Evolutionary conservation across 1,284 basidiomycete genomes (phyloP), one percentile per base, ranked within the genome.

Genomic region (Pascua sp.): DNA sequence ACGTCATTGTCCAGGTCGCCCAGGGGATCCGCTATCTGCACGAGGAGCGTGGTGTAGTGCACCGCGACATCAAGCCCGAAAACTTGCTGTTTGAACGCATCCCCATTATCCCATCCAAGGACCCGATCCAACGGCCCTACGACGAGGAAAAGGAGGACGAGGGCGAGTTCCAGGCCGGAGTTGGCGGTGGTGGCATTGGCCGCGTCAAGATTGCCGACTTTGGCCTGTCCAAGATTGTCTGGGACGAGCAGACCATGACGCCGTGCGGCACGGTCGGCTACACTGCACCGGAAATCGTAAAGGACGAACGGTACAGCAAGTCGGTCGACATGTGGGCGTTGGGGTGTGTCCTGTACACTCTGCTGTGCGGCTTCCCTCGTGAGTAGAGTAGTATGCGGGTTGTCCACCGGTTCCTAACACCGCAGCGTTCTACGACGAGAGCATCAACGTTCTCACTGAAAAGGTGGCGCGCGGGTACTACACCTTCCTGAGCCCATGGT

Each of bases 251-350:
- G 77, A 99, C 96, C 11, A 96, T 93, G 89, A 99, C 96, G 32
- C 96, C 96, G 17, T 99, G 96, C 71, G 96, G 96, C 38, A 99
- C 96, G 1, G 95, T 98, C 36, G 96, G 96, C 5, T 99, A 99
- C 79, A 98, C 96, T 3, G 96, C 96, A 4, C 96, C 96, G 2
- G 96, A 99, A 78, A 99, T 99, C 63, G 96, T 99, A 70, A 98
- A 98, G 80, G 96, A 98, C 75, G 94, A 99, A 80, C 85, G 95
- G 32, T 99, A 99, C 76, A 91, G 88, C 75, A 98, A 97, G 80
- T 91, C 89, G 69, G 96, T 98, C 55, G 96, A 99, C 76, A 98
- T 98, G 96, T 99, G 96, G 96, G 96, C 96, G 4, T 80, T 98
- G 42, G 96, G 96, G 37, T 99, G 96, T 76, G 96, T 99, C 18